A percentile compares a stretch with the other conserved stretches of the same genome.
Conservation (phyloP, 176 grass and related monocot genomes). For the Rhynchospora pubera region DNA sequence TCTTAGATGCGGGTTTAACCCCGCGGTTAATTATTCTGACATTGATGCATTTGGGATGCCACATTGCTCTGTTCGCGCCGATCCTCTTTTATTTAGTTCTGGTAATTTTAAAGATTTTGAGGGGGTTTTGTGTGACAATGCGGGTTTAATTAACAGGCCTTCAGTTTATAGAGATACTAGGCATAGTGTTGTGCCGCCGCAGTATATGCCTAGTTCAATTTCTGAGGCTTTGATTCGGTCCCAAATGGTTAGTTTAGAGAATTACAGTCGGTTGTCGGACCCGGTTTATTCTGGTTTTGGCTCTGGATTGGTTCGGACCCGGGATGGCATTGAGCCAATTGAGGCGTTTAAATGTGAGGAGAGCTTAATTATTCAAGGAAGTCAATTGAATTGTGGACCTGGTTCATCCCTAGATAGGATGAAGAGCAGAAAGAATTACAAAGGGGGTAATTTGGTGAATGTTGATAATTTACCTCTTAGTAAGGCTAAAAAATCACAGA, state of each 20-base stretch:
- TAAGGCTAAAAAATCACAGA: constrained; percentile 28
- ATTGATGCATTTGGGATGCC: constrained; percentile 3
- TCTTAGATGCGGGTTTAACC: constrained; percentile 19
- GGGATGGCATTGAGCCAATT: constrained; percentile 8
- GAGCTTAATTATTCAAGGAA: constrained; percentile 40
- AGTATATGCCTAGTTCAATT: not conserved
- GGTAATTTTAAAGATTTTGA: not conserved
- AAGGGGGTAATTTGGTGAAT: constrained; percentile 13
- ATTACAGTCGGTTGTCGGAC: not conserved
- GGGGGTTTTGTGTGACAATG: not conserved
- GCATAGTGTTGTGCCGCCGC: not conserved
- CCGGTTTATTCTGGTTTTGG: not conserved
- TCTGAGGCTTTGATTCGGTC: constrained; percentile 11
- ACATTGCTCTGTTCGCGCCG: not conserved
- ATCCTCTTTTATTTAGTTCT: constrained; percentile 19
- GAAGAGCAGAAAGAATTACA: constrained; percentile 32
- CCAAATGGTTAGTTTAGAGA: not conserved
- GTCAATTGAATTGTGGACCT: constrained; percentile 27
- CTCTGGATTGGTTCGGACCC: not conserved
- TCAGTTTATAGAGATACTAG: not conserved
- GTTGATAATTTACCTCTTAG: constrained; percentile 3
- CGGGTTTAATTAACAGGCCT: constrained; percentile 1
- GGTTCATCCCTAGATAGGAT: constrained; percentile 5
- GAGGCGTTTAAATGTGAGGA: constrained; percentile 42
- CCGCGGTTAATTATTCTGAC: constrained; percentile 1